A percentile compares a stretch with the other conserved stretches of the same genome.
These are phyloP conservation scores for Pichia sp. DNA, from an alignment of 1,139 yeast genomes.

Conservation along the genomic window DNA sequence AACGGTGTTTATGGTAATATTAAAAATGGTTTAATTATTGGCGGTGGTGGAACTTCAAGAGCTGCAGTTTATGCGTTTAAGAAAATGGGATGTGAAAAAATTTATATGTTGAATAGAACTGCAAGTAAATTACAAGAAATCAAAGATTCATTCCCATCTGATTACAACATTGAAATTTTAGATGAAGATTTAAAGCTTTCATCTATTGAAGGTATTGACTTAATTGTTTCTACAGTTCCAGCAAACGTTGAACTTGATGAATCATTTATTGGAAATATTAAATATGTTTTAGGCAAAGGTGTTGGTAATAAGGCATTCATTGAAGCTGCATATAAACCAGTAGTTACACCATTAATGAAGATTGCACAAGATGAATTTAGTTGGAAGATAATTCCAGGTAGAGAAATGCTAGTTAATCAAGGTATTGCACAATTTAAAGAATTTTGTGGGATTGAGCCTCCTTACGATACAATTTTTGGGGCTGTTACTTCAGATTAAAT, in stretches of 20 bases:
- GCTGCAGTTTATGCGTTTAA: constrained; percentile 90
- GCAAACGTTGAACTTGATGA: constrained; percentile 73
- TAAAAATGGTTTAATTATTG: constrained; percentile 61
- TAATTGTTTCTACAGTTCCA: constrained; percentile 83
- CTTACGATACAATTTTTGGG: constrained; percentile 51
- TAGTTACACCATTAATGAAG: constrained; percentile 76
- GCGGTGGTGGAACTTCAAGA: constrained; percentile 97
- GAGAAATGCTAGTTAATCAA: constrained; percentile 86
- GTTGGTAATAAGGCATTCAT: constrained; percentile 49
- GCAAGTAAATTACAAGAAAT: constrained; percentile 55
- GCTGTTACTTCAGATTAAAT: constrained; percentile 40
- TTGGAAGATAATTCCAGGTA: constrained; percentile 81
- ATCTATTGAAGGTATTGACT: constrained; percentile 41
- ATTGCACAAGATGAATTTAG: constrained; percentile 51
- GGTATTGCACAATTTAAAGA: constrained; percentile 80
- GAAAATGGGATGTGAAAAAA: constrained; percentile 67
- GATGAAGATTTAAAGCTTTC: constrained; percentile 43
- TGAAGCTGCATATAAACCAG: constrained; percentile 93
- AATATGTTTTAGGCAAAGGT: constrained; percentile 42
- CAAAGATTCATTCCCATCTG: constrained; percentile 51
- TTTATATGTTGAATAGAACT: constrained; percentile 82
- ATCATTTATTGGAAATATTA: constrained; percentile 38
- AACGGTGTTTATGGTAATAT: constrained; percentile 44
- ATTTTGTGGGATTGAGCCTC: constrained; percentile 70
- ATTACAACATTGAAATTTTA: constrained; percentile 53